phyloP scores from a whole-genome alignment of 768 basidiomycete species.

The Cubamyces sp. region DNA sequence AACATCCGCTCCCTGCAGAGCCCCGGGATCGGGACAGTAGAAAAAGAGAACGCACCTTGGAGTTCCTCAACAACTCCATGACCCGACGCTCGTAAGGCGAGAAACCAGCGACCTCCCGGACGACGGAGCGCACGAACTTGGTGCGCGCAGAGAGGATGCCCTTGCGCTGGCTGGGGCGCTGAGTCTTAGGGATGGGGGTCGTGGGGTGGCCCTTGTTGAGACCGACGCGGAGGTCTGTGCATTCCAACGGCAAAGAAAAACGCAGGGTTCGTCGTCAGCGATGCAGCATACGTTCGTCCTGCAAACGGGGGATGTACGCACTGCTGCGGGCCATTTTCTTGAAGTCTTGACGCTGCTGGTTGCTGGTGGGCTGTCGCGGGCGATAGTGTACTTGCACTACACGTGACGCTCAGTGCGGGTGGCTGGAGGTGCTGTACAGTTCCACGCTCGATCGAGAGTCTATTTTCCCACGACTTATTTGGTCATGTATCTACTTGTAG shows the following conservation, averaged over 20 bases:
- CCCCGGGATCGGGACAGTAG: conserved; percentile 13
- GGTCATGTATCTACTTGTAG: conserved; percentile 17
- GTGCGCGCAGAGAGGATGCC: conserved; percentile 88
- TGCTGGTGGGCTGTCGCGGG: conserved; percentile 25
- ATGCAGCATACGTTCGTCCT: neutral
- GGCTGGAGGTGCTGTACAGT: conserved; percentile 30
- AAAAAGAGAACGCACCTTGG: conserved; percentile 64
- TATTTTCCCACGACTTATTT: conserved; percentile 18
- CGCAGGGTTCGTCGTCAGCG: conserved; percentile 13
- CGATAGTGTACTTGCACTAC: conserved; percentile 21
- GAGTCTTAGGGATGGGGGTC: conserved; percentile 74
- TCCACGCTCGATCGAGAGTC: conserved; percentile 8
- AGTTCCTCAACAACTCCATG: conserved; percentile 97
- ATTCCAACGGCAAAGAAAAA: conserved; percentile 1
- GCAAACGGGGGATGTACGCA: conserved; percentile 44
- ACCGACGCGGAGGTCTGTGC: conserved; percentile 80
- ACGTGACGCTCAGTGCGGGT: conserved; percentile 28
- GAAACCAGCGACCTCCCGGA: conserved; percentile 98
- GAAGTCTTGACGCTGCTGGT: conserved; percentile 54
- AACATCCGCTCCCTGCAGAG: neutral
- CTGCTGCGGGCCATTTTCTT: conserved; percentile 78
- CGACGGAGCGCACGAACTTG: conserved; percentile 89
- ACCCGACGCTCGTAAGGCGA: conserved; percentile 97
- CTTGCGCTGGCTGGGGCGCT: conserved; percentile 89
- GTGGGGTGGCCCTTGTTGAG: conserved; percentile 89